Evolutionary conservation across 2,329 filamentous ascomycete genomes (phyloP), one percentile per base, ranked within the genome.

Genomic region (Dactylellina parvicollis): DNA sequence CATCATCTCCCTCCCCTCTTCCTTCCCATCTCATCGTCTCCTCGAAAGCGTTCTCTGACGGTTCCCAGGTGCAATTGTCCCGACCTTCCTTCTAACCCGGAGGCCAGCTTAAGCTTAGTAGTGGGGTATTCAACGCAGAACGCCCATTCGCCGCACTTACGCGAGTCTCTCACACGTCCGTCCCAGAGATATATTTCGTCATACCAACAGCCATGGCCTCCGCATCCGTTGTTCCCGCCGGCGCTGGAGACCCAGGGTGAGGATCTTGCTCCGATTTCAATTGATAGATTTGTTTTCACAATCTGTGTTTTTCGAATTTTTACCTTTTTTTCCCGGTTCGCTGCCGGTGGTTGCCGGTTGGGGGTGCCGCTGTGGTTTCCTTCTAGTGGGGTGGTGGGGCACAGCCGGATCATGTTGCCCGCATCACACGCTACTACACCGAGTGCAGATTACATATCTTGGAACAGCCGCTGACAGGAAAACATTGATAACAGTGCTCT

Each of bases 401-500:
- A n/a, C n/a, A n/a, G n/a, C n/a, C n/a, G n/a, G n/a, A n/a, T n/a
- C n/a, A n/a, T n/a, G n/a, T n/a, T n/a, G n/a, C n/a, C n/a, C n/a
- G n/a, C n/a, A n/a, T n/a, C n/a, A n/a, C n/a, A n/a, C n/a, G n/a
- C n/a, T n/a, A n/a, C n/a, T n/a, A n/a, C n/a, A n/a, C n/a, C n/a
- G n/a, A n/a, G n/a, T n/a, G n/a, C n/a, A n/a, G n/a, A n/a, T n/a
- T n/a, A n/a, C n/a, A 30, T 10, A 47, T 42, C 30, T 20, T 60
- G 14, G 28, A 28, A 54, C 16, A n/a, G 12, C n/a, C 26, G 47
- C 69, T 73, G 42, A 73, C 54, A 16, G 40, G 20, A 4, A 18
- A 28, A 2, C 18, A 20, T 18, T 32, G 40, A 4, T 70, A 70
- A 77, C 81, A 96, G 92, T 80, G 89, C 88, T 79, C 86, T 96